A percentile compares a stretch with the other conserved stretches of the same genome.
phyloP scores from a whole-genome alignment of 1,284 basidiomycete genomes.

The Fomitopsis pinicola region DNA sequence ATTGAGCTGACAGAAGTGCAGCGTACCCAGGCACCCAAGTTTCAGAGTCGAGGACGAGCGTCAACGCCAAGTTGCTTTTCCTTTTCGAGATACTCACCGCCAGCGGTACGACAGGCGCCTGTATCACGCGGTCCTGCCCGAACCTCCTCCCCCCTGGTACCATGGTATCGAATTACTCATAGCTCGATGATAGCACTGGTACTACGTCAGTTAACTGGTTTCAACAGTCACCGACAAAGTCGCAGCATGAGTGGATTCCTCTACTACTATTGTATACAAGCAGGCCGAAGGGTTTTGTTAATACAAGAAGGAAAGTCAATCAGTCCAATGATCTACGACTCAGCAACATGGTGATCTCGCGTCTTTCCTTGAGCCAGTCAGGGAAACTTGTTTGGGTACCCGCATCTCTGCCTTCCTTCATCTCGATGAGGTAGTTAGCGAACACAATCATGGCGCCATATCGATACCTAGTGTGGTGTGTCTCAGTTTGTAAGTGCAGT shows the following conservation, averaged over 20 bases:
- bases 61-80: too few relatives aligned
- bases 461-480: constrained; percentile 49
- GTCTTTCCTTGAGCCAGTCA: constrained; percentile 76
- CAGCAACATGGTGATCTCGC: constrained; percentile 82
- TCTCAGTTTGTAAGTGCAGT: constrained; percentile 8
- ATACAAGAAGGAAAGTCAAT: not conserved
- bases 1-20: not conserved
- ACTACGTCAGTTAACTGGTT: too few relatives aligned
- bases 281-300: not conserved
- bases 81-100: too few relatives aligned
- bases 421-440: constrained; percentile 92
- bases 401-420: constrained; percentile 45
- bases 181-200: too few relatives aligned
- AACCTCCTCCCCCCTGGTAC: too few relatives aligned
- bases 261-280: not conserved
- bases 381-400: constrained; percentile 61
- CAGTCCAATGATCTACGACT: constrained; percentile 69
- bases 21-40: too few relatives aligned
- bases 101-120: too few relatives aligned
- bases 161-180: too few relatives aligned
- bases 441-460: constrained; percentile 95
- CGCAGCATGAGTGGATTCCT: not conserved
- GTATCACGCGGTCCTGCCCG: too few relatives aligned
- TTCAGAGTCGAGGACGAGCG: too few relatives aligned
- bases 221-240: not conserved